These are phyloP conservation scores for Alternaria tenuissima DNA, from an alignment of 2,329 filamentous ascomycete genomes.

Conservation along the genomic window DNA sequence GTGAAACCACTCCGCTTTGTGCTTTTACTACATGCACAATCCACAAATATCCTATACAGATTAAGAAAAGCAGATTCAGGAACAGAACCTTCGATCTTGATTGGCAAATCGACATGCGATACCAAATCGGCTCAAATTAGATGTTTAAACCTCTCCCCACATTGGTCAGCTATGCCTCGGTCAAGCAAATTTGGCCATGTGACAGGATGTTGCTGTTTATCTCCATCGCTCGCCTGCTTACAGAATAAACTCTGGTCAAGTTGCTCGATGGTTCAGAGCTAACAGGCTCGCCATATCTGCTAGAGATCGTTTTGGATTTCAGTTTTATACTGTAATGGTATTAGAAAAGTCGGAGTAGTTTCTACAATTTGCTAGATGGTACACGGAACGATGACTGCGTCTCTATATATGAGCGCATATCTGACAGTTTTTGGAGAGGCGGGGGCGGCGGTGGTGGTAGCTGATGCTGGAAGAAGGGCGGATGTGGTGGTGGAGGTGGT, in stretches of 20 bases:
- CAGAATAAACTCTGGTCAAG: background rate
- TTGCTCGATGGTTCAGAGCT: background rate
- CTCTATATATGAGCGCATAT: no score
- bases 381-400: no score
- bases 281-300: background rate
- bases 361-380: no score
- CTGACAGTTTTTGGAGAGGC: no score
- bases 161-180: background rate
- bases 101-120: background rate
- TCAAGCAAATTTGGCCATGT: no score
- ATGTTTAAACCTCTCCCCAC: background rate
- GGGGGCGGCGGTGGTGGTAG: no score
- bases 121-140: background rate
- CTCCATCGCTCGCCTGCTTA: background rate
- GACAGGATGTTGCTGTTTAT: background rate
- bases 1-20: background rate
- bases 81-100: background rate
- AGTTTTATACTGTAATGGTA: no score
- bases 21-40: background rate
- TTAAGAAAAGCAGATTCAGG: background rate
- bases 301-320: background rate
- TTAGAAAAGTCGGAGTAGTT: no score
- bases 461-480: no score
- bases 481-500: no score
- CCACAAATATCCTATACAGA: no score